phyloP scores from a whole-genome alignment of 352 stramenopile genomes.

The Peronosclerospora sorghi region DNA sequence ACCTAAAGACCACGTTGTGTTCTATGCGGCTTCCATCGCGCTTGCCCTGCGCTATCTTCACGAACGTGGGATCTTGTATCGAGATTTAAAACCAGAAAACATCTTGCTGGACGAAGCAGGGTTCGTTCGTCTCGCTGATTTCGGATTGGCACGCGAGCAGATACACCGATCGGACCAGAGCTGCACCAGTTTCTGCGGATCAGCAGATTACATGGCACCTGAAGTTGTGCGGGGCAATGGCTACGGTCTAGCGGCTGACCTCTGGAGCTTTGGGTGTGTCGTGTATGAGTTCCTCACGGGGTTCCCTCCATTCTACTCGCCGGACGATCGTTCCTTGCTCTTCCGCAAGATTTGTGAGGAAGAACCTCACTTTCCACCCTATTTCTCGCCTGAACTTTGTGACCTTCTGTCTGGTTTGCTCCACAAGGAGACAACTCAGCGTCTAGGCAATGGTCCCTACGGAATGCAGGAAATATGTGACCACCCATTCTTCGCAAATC shows the following conservation, averaged over 20 bases:
- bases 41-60: constrained; percentile 89
- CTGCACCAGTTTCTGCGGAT: constrained; percentile 77
- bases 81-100: constrained; percentile 89
- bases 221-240: constrained; percentile 74
- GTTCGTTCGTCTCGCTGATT: constrained; percentile 82
- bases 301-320: constrained; percentile 89
- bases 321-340: constrained; percentile 81
- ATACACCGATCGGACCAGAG: constrained; percentile 43
- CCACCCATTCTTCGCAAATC: constrained; percentile 72
- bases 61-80: constrained; percentile 64
- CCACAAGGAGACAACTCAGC: constrained; percentile 45
- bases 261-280: constrained; percentile 87
- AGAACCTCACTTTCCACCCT: constrained; percentile 87
- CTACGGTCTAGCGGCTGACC: constrained; percentile 65
- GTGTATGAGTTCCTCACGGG: constrained; percentile 77
- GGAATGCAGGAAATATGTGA: too few species aligned
- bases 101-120: constrained; percentile 83
- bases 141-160: constrained; percentile 58
- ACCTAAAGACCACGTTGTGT: constrained; percentile 84
- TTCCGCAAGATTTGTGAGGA: constrained; percentile 95
- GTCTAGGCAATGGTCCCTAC: too few species aligned
- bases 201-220: constrained; percentile 76
- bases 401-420: constrained; percentile 51
- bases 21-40: constrained; percentile 96
- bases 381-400: constrained; percentile 64